Evolutionary conservation across 2,329 filamentous ascomycete species (phyloP).

Genomic region (Beauveria bassiana): DNA sequence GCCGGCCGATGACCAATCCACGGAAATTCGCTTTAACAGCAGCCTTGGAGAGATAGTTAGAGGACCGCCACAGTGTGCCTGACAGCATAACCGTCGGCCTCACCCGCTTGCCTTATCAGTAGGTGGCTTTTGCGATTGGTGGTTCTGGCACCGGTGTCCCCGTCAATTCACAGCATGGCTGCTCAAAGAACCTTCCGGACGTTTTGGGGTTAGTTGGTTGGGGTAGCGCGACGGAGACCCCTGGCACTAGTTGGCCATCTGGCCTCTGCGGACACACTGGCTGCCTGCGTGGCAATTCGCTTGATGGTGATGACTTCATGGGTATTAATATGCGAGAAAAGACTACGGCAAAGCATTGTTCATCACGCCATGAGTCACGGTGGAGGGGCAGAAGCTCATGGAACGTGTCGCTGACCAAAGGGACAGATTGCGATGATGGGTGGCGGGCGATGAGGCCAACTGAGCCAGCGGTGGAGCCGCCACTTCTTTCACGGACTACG

Average conservation of each 20-base stretch:
- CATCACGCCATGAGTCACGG: constrained; percentile 8
- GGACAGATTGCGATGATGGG: constrained; percentile 5
- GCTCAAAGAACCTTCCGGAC: not conserved
- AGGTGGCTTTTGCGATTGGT: constrained; percentile 18
- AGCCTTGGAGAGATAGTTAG: not conserved
- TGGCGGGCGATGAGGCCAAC: constrained; percentile 5
- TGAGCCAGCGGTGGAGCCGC: not conserved
- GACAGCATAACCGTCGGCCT: not conserved
- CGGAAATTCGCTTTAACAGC: not conserved
- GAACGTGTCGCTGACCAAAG: constrained; percentile 1
- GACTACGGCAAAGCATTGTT: not conserved
- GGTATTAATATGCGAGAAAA: not conserved
- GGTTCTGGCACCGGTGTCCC: constrained; percentile 16
- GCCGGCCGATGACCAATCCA: not conserved
- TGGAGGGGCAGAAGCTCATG: not conserved
- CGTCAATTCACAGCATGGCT: not conserved
- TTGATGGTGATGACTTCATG: not conserved
- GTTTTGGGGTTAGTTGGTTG: constrained; percentile 1
- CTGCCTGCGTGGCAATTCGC: not conserved
- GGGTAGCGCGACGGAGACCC: not conserved
- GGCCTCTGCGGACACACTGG: not conserved
- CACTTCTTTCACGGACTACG: not conserved
- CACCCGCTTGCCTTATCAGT: not conserved
- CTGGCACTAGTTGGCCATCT: not conserved
- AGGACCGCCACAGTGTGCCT: not conserved